phyloP scores from a whole-genome alignment of 768 basidiomycete genomes.

The Suillus paluster region DNA sequence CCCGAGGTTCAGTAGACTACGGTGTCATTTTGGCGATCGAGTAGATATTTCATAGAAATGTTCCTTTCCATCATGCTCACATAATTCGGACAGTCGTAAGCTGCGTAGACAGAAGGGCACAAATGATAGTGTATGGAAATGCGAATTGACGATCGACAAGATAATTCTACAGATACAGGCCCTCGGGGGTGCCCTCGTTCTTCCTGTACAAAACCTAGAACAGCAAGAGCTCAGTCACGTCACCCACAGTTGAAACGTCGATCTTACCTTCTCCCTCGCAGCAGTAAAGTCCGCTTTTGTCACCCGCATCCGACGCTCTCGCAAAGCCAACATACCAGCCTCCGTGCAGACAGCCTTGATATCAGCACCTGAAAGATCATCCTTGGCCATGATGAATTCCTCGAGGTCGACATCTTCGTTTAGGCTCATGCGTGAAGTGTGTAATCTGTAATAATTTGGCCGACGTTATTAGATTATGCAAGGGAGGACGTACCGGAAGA shows the following conservation, averaged over 20 bases:
- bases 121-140: conserved; percentile 1
- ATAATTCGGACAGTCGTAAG: no score
- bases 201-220: conserved; percentile 87
- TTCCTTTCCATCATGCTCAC: no score
- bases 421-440: conserved; percentile 95
- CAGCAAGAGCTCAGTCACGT: conserved; percentile 15
- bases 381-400: conserved; percentile 94
- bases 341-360: conserved; percentile 99
- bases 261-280: conserved; percentile 88
- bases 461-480: neutral
- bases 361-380: conserved; percentile 95
- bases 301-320: conserved; percentile 95
- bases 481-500: conserved; percentile 72
- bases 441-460: conserved; percentile 55
- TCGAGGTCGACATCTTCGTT: conserved; percentile 89
- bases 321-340: conserved; percentile 92
- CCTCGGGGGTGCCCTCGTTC: conserved; percentile 95
- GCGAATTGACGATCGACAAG: neutral
- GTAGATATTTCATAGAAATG: no score
- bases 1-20: no score
- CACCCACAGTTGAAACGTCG: neutral
- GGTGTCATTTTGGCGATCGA: no score
- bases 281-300: conserved; percentile 88
- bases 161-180: conserved; percentile 69
- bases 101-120: neutral